Evolutionary conservation across 306 rosid genomes (phyloP).

Genomic region (Nissolia schottii): DNA sequence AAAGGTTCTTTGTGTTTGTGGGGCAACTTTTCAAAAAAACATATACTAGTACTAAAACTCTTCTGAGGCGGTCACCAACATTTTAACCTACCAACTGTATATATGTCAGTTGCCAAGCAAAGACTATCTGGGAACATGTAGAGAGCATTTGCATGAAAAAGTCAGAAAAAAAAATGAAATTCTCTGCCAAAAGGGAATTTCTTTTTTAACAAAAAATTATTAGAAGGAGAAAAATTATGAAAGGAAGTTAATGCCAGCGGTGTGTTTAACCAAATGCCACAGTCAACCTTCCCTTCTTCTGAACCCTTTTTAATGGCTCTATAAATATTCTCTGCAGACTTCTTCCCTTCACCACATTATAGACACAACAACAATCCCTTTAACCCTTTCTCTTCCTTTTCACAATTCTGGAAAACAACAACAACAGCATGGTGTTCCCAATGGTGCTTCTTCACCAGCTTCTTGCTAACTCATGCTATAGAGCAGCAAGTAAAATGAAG

Average conservation of each 20-base stretch:
- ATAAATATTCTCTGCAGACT: conserved; percentile 44
- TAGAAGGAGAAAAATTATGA: neutral
- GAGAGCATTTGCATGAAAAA: conserved; percentile 23
- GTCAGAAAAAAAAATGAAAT: too few relatives aligned
- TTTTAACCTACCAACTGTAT: conserved; percentile 43
- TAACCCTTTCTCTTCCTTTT: neutral
- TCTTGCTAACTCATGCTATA: conserved; percentile 57
- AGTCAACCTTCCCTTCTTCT: conserved; percentile 35
- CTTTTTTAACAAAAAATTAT: neutral
- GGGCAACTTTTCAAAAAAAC: neutral
- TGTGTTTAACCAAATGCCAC: conserved; percentile 55
- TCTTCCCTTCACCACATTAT: conserved; percentile 25
- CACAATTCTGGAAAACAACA: neutral
- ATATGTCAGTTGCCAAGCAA: conserved; percentile 15
- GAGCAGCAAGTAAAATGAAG: conserved; percentile 66
- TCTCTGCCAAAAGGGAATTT: too few relatives aligned
- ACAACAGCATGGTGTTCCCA: conserved; percentile 45
- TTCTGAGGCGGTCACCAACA: conserved; percentile 56
- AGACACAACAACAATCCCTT: too few relatives aligned
- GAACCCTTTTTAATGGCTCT: conserved; percentile 31
- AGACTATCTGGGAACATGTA: conserved; percentile 23
- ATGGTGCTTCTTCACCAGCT: conserved; percentile 52
- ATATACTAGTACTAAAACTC: neutral
- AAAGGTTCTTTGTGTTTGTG: too few relatives aligned
- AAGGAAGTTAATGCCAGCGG: conserved; percentile 53